Evolutionary conservation across 73 alveolate species (phyloP).

Genomic region (Paramecium tetraurelia): DNA sequence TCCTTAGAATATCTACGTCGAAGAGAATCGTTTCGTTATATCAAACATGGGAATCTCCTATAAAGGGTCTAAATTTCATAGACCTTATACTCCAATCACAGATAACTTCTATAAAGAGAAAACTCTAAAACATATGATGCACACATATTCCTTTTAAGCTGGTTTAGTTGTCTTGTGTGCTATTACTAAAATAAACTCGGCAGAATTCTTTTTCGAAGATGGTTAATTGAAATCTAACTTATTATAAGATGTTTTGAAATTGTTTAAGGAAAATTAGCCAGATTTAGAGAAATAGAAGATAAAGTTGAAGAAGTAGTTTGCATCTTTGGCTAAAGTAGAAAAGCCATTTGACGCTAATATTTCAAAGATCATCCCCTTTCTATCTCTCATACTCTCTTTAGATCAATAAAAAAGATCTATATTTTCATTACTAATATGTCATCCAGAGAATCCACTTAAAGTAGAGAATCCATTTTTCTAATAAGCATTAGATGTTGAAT

Average conservation of each 20-base stretch:
- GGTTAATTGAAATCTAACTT: not conserved
- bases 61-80: constrained; percentile 35
- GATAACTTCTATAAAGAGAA: constrained; percentile 4
- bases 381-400: not conserved
- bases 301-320: not conserved
- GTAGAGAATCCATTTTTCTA: not conserved
- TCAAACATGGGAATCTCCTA: not conserved
- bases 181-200: not conserved
- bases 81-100: not conserved
- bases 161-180: not conserved
- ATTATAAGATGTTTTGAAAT: not conserved
- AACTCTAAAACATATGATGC: not conserved
- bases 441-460: constrained; percentile 25
- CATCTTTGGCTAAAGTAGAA: not conserved
- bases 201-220: constrained; percentile 29
- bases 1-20: not conserved
- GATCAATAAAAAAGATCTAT: constrained; percentile 13
- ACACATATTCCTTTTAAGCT: constrained; percentile 15
- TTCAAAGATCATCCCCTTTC: not conserved
- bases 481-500: not conserved
- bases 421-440: not conserved
- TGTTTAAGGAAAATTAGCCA: not conserved
- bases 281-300: not conserved
- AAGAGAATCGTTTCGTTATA: not conserved
- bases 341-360: not conserved